Evolutionary conservation across 2,329 filamentous ascomycete species (phyloP).

Genomic region (Tolypocladium inflatum): DNA sequence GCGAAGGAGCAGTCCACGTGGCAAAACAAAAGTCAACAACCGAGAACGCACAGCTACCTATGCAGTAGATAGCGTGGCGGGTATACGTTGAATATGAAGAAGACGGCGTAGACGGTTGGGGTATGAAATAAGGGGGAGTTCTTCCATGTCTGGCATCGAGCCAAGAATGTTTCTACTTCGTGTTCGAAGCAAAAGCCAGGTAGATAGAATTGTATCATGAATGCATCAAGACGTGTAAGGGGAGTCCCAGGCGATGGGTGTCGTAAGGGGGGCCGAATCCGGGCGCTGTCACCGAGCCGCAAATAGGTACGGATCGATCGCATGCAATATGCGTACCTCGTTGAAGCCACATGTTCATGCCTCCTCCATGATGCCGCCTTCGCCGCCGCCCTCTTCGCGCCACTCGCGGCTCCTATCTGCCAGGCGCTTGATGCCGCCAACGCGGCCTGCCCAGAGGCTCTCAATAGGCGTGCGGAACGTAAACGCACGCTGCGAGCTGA

Average conservation of each 20-base stretch:
- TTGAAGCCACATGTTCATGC: constrained; percentile 26
- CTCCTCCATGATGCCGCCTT: constrained; percentile 53
- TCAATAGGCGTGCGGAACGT: constrained; percentile 89
- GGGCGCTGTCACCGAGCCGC: background rate
- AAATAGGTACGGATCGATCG: background rate
- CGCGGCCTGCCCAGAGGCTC: constrained; percentile 76
- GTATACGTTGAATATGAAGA: background rate
- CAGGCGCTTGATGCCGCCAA: constrained; percentile 70
- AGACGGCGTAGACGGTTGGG: background rate
- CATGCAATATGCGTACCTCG: background rate
- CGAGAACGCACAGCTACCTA: background rate
- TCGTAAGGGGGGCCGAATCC: background rate
- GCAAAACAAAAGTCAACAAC: background rate
- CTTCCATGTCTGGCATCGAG: background rate
- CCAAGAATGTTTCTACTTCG: background rate
- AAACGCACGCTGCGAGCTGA: constrained; percentile 86
- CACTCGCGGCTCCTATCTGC: constrained; percentile 83
- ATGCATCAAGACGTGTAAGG: background rate
- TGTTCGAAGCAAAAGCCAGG: background rate
- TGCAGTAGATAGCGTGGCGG: background rate
- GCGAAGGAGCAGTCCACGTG: background rate
- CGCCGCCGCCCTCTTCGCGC: constrained; percentile 77
- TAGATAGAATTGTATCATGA: background rate
- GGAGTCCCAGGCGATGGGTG: background rate
- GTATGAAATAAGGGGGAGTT: background rate